phyloP scores from a whole-genome alignment of 495 filamentous ascomycete genomes.

The Penicillium manginii region DNA sequence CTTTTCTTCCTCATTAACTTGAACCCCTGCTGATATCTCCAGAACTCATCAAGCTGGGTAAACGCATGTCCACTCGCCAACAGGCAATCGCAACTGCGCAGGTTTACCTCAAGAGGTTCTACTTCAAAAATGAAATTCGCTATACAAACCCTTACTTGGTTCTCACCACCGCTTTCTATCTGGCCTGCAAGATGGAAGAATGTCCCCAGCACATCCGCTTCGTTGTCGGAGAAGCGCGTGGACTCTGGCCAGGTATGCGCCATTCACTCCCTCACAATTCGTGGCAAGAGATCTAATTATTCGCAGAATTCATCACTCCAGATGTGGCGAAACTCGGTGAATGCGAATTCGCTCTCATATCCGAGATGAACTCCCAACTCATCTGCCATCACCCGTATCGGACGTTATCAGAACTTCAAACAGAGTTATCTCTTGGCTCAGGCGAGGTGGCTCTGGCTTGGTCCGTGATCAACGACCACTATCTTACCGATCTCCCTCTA shows the following conservation, averaged over 20 bases:
- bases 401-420: constrained; percentile 73
- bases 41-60: constrained; percentile 84
- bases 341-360: constrained; percentile 95
- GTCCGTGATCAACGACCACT: constrained; percentile 94
- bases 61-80: constrained; percentile 77
- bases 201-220: constrained; percentile 94
- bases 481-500: constrained; percentile 89
- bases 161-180: constrained; percentile 86
- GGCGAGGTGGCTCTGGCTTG: constrained; percentile 82
- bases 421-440: constrained; percentile 66
- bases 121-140: constrained; percentile 86
- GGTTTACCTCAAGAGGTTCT: constrained; percentile 92
- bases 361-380: constrained; percentile 90
- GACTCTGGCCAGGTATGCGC: constrained; percentile 78
- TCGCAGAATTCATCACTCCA: constrained; percentile 70
- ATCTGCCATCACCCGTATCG: constrained; percentile 98
- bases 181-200: constrained; percentile 99
- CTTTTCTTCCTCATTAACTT: constrained; percentile 24
- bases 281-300: constrained; percentile 19
- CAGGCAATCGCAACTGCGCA: constrained; percentile 95
- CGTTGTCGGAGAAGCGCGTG: constrained; percentile 82
- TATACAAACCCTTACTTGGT: constrained; percentile 93
- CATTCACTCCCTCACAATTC: not conserved
- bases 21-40: not conserved
- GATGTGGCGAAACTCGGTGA: constrained; percentile 92